Base-by-base conservation (phyloP, 106 monocot genomes). In the Cymbidium sinense region DNA sequence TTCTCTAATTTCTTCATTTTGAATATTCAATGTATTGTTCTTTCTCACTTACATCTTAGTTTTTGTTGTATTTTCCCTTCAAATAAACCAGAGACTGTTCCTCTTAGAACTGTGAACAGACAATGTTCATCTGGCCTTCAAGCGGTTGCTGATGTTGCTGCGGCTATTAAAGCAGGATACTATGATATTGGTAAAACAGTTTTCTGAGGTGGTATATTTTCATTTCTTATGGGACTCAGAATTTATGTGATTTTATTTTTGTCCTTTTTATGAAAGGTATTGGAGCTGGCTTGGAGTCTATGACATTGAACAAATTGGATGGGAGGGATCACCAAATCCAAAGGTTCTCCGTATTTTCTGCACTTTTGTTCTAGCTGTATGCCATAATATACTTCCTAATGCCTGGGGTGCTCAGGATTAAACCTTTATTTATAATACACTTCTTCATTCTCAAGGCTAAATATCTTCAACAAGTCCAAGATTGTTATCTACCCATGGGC, bases 111-210 rank as follows among this genome's bases (percentile, higher is more conserved):
- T 64, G 93, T 93, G 61, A 93, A 93, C 64, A 77, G 93, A 50
- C 93, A 93, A 77, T 93, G 93, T 19, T 93, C 93, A 5, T 93
- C 93, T 74, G 93, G 93, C 7, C 93, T 93, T 80, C 93, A 93
- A 70, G 90, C 93, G 70, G 90, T 93, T 80, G 93, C 93, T 43
- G 90, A 93, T 88, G 86, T 93, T 80, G 93, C 84, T 64, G 79
- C 93, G 77, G 79, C 82, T 78, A 90, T 93, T 50, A 90, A 87
- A 82, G 85, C 86, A 20, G 90, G 93, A 28, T 84, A 82, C 69
- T 93, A 93, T 86, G 90, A 88, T 30, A 84, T 88, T 51, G 84
- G 90, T 88, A 74, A 73, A 77, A 47, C 39, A 39, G 36, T 80
- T 73, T 18, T 43, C 27, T 4, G 36, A 36, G 17, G 3, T 35